Conservation (phyloP, 208 protist species). For the Phytomonas francai region DNA sequence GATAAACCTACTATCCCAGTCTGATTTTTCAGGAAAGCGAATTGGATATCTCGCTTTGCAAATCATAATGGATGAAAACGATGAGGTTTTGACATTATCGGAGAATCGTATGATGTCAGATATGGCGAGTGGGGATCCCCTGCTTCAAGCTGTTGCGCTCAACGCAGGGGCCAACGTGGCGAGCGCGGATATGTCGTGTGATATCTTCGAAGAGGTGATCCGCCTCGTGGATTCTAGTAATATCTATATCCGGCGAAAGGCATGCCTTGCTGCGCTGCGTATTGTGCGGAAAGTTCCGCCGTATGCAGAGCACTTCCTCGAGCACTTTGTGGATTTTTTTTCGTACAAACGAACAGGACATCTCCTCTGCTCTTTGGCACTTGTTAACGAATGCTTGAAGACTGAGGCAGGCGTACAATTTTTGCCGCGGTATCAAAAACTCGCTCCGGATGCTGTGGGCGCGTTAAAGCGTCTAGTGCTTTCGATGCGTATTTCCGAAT, state of each 20-base stretch:
- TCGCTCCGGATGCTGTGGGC: conserved; percentile 89
- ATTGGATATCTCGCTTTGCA: conserved; percentile 96
- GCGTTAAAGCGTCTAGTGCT: conserved; percentile 94
- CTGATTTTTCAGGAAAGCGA: conserved; percentile 96
- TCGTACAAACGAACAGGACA: conserved; percentile 50
- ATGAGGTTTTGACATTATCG: conserved; percentile 97
- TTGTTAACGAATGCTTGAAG: conserved; percentile 89
- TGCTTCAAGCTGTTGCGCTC: conserved; percentile 93
- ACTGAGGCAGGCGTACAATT: conserved; percentile 34
- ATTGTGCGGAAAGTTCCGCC: conserved; percentile 93
- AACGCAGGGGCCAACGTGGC: conserved; percentile 97
- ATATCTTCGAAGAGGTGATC: conserved; percentile 91
- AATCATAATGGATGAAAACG: conserved; percentile 95
- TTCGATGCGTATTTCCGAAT: conserved; percentile 90
- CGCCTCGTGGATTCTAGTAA: conserved; percentile 61
- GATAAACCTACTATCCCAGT: conserved; percentile 94
- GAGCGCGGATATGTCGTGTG: conserved; percentile 94
- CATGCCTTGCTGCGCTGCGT: conserved; percentile 72
- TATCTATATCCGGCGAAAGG: conserved; percentile 95
- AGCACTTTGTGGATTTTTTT: conserved; percentile 65
- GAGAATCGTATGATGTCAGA: conserved; percentile 97
- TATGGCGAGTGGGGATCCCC: conserved; percentile 76
- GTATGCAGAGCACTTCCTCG: conserved; percentile 94
- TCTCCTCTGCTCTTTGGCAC: conserved; percentile 86
- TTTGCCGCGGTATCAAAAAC: conserved; percentile 66